phyloP scores from a whole-genome alignment of 2,329 filamentous ascomycete species.

The Neoascochyta sp. region DNA sequence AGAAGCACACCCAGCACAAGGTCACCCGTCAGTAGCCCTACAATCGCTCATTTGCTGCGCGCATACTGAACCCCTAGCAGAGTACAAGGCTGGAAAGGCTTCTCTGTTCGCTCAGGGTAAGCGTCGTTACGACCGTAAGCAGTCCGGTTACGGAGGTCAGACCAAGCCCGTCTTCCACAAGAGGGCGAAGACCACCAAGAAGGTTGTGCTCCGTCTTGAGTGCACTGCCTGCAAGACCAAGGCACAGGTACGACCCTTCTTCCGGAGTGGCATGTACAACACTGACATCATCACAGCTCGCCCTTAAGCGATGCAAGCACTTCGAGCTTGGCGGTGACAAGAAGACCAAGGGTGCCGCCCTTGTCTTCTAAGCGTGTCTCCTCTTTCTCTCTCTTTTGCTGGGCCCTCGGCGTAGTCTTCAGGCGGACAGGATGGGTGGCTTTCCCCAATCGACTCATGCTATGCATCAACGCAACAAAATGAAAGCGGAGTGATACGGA shows the following conservation, averaged over 20 bases:
- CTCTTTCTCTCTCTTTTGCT: slow-evolving; percentile 41
- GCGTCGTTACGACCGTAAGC: slow-evolving; percentile 88
- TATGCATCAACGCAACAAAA: slow-evolving; percentile 28
- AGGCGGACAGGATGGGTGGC: slow-evolving; percentile 34
- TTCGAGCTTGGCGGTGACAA: slow-evolving; percentile 99
- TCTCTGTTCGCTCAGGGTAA: slow-evolving; percentile 98
- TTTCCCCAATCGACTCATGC: slow-evolving; percentile 34
- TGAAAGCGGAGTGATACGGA: slow-evolving; percentile 25
- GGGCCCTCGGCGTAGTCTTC: slow-evolving; percentile 40
- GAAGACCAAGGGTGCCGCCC: slow-evolving; percentile 99
- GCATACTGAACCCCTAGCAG: slow-evolving; percentile 31
- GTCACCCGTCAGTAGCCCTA: slow-evolving; percentile 34
- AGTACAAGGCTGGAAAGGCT: slow-evolving; percentile 97
- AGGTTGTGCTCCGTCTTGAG: slow-evolving; percentile 97
- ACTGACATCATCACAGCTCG: slow-evolving; percentile 67
- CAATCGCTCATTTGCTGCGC: slow-evolving; percentile 1
- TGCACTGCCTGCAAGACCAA: slow-evolving; percentile 82
- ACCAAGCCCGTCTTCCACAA: slow-evolving; percentile 99
- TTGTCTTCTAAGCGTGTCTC: slow-evolving; percentile 86
- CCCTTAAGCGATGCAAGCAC: slow-evolving; percentile 99
- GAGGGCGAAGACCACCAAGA: slow-evolving; percentile 99
- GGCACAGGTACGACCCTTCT: slow-evolving; percentile 24
- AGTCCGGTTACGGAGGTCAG: slow-evolving; percentile 99
- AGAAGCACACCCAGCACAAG: slow-evolving; percentile 45
- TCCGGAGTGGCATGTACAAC: too few relatives aligned